Evolutionary conservation across 2,329 filamentous ascomycete genomes (phyloP), one percentile per base, ranked within the genome.

Genomic region (Diaporthe ilicicola): DNA sequence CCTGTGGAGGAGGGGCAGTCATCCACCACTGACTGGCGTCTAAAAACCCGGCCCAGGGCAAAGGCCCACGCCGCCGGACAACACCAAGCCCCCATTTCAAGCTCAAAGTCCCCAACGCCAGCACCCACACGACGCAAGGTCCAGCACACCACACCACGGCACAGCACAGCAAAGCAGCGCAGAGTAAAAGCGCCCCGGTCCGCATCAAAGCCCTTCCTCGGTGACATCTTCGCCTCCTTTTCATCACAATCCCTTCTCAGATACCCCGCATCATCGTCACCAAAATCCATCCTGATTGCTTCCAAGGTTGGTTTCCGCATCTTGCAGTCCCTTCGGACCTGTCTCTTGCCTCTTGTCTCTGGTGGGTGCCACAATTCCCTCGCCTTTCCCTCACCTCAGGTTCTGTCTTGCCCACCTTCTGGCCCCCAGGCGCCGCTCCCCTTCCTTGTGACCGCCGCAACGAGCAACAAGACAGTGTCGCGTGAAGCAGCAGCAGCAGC

Each of bases 201-300:
- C 55, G 44, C 66, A 27, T 68, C 66, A 68, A 68, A 68, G 66
- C 66, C 66, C 54, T 64, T 50, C 44, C 44, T 55, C 66, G 54
- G 66, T 68, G 66, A 68, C 66, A 68, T 68, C 66, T 55, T 68
- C 53, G 66, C 55, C 66, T 59, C 46, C 59, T 65, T 50, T 64
- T 61, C 55, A 70, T 61, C 67, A 70, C 55, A 62, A 66, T 66
- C 55, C 44, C 55, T 65, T 62, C 56, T 64, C 68, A 39, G 61
- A 70, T 70, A 70, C 69, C 69, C 69, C 69, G 69, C 69, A 70
- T 50, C 69, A 50, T 55, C 69, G 53, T 53, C 56, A 70, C 67
- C 42, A 65, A 65, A 48, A 42, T 50, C 54, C 27, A 56, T 59
- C 61, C 66, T 68, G 66, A 59, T 61, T 68, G 53, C 66, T 68